A percentile compares a stretch with the other conserved stretches of the same genome.
These are phyloP conservation scores for Aureobasidium sp. DNA, from an alignment of 2,329 filamentous ascomycete species.

Conservation along the genomic window DNA sequence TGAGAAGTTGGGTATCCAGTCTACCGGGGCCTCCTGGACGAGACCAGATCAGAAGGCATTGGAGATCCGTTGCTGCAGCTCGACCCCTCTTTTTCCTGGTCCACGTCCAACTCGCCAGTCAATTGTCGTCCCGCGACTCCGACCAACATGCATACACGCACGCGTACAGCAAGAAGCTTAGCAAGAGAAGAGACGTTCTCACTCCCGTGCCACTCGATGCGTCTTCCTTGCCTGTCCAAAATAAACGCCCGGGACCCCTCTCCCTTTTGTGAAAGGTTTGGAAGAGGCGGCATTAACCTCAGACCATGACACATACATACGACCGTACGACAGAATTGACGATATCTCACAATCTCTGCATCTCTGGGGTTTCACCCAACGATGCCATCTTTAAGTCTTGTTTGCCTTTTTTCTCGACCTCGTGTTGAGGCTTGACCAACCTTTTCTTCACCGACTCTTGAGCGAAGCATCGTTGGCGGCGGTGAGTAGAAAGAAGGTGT, in stretches of 20 bases:
- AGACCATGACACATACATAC: constrained; percentile 2
- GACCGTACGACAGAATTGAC: neutral
- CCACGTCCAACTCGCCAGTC: neutral
- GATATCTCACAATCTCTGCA: neutral
- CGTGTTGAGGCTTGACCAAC: neutral
- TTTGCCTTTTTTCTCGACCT: neutral
- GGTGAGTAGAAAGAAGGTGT: neutral
- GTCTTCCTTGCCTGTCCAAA: neutral
- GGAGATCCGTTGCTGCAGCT: neutral
- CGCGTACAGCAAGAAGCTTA: constrained; percentile 6
- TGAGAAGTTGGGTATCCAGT: neutral
- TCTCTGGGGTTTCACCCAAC: neutral
- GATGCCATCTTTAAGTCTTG: neutral
- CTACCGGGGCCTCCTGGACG: neutral
- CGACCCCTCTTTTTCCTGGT: neutral
- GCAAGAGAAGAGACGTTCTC: neutral
- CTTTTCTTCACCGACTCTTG: neutral
- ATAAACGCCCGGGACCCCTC: neutral
- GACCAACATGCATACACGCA: neutral
- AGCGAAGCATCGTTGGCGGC: neutral
- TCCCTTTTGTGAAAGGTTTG: neutral
- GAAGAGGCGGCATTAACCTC: neutral
- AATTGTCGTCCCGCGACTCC: neutral
- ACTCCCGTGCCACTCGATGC: neutral
- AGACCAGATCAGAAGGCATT: neutral